Base-by-base conservation (phyloP, 129 eudicot species). In the Saposhnikovia divaricata region DNA sequence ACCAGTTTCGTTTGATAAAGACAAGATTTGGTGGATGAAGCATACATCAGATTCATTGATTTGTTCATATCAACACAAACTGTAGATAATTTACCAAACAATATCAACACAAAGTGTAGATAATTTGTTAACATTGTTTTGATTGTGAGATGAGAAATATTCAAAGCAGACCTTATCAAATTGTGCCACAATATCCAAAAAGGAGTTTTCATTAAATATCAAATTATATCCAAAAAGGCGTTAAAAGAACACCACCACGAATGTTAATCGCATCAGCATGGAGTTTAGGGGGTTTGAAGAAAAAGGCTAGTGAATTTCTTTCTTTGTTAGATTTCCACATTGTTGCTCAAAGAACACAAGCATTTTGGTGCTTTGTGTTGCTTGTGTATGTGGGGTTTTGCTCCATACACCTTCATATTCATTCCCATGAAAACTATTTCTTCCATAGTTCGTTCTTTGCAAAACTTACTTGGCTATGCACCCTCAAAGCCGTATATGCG, bases 401-500 rank as follows among this genome's bases (percentile, higher is more conserved):
- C 69, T 61, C 37, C 34, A 3, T 25, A 61, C 69, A 4, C 34
- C 66, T 59, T 61, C 3, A 31, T 61, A 61, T 9, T 9, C 15
- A 61, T 9, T 9, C 15, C 66, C 66, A 8, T 13, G 4, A 59
- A 23, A 59, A 23, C 31, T 23, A 59, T 59, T 59, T 11, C 34
- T 74, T 25, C 39, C 77, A 74, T n/a, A 51, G 31, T 25, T 14
- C 13, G 6, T 59, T 27, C 59, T 45, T 5, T 14, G n/a, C 14
- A 13, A 25, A 43, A 23, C 1, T 10, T 42, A 45, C 15, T n/a
- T 13, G 15, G 6, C 9, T 87, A 93, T 12, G 89, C 89, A 68
- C 94, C 91, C 71, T 94, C 97, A 74, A 91, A 94, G 77, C 98
- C 98, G 82, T 87, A 91, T 76, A 94, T 90, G 27, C 98, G 88